A percentile compares a stretch with the other conserved stretches of the same genome.
Conservation (phyloP, 2,329 filamentous ascomycete species). For the Pezicula rhizophila region DNA sequence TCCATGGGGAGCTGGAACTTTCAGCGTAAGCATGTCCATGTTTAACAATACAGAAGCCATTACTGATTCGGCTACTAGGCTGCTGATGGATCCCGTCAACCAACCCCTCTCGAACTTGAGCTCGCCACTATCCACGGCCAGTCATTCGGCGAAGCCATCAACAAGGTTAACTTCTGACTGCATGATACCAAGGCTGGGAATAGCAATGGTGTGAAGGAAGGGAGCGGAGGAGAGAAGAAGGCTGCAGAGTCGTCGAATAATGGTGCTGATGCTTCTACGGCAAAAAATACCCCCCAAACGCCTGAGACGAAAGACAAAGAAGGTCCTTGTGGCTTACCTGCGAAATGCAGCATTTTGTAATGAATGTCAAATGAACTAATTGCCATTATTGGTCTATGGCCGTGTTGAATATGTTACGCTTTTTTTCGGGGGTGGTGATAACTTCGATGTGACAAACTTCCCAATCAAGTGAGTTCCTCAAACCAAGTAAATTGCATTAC, state of each 20-base stretch:
- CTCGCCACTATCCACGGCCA: conserved; percentile 80
- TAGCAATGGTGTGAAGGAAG: conserved; percentile 4
- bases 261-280: neutral
- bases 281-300: conserved; percentile 23
- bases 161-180: conserved; percentile 74
- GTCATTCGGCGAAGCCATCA: conserved; percentile 70
- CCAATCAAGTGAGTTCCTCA: no score
- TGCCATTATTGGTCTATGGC: neutral
- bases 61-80: conserved; percentile 29
- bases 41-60: neutral
- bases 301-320: conserved; percentile 47
- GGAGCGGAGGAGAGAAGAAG: conserved; percentile 11
- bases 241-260: conserved; percentile 22
- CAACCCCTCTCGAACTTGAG: conserved; percentile 66
- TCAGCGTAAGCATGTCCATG: conserved; percentile 48
- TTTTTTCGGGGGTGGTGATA: no score
- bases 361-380: neutral
- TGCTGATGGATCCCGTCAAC: conserved; percentile 78
- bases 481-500: no score
- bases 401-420: no score
- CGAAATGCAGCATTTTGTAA: conserved; percentile 49
- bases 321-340: conserved; percentile 71
- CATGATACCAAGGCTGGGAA: conserved; percentile 56
- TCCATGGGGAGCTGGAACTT: conserved; percentile 92
- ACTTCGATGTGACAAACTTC: no score